A percentile compares a stretch with the other conserved stretches of the same genome.
These are phyloP conservation scores for Bipolaris victoriae DNA, from an alignment of 2,329 filamentous ascomycete genomes.

Conservation along the genomic window DNA sequence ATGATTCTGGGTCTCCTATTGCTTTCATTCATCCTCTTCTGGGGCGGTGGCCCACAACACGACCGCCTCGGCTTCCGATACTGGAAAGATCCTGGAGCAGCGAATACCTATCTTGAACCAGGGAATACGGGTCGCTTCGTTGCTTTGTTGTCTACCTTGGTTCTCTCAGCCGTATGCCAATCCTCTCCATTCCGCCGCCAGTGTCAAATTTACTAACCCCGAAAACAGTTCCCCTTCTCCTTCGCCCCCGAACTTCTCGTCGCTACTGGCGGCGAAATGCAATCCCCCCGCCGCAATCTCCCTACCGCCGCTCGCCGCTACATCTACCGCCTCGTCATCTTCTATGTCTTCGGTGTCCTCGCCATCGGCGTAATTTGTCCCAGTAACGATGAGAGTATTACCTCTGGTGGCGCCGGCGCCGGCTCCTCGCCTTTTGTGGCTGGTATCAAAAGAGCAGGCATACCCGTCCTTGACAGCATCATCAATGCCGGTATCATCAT, in stretches of 20 bases:
- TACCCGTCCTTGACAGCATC: conserved; percentile 65
- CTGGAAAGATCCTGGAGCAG: conserved; percentile 62
- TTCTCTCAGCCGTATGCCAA: conserved; percentile 58
- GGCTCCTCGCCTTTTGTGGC: conserved; percentile 60
- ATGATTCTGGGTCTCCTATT: conserved; percentile 56
- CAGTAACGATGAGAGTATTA: conserved; percentile 58
- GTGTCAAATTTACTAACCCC: not conserved
- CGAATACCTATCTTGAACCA: conserved; percentile 56
- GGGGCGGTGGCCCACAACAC: conserved; percentile 60
- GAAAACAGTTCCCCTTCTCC: conserved; percentile 7
- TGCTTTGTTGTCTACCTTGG: conserved; percentile 58
- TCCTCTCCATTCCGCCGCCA: not conserved
- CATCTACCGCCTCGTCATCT: conserved; percentile 67
- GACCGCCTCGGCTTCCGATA: conserved; percentile 63
- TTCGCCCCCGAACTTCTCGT: conserved; percentile 43
- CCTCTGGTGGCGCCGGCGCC: conserved; percentile 60
- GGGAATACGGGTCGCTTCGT: conserved; percentile 60
- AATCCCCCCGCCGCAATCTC: conserved; percentile 63
- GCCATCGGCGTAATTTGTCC: conserved; percentile 67
- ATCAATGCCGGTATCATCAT: conserved; percentile 73
- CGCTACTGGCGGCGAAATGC: conserved; percentile 64
- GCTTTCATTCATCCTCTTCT: conserved; percentile 62
- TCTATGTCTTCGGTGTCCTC: conserved; percentile 64
- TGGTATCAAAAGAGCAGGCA: conserved; percentile 58
- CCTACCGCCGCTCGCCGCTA: conserved; percentile 65